Evolutionary conservation across 75 land plant genomes (phyloP), one percentile per base, ranked within the genome.

Genomic region (Isoetes taiwanensis): DNA sequence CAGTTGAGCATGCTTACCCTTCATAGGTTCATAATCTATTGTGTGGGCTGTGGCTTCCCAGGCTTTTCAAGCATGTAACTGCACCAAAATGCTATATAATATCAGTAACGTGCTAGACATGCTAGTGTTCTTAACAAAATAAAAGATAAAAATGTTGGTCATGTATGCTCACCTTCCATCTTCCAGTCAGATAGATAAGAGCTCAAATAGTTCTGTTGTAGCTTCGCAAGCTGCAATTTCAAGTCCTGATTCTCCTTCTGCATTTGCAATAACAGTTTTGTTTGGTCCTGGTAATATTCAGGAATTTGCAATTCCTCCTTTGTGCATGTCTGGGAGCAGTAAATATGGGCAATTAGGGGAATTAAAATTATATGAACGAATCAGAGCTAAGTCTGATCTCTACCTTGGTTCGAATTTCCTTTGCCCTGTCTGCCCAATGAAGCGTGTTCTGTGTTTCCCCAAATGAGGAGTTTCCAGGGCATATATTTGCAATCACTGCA

Each of bases 211-310:
- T 80, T 83, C 39, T 86, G 94, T 52, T 86, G 80, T 43, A 71
- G 67, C 20, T 71, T 65, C 21, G 79, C 83, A 41, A 86, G 30
- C 53, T 90, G 93, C 42, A 78, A 58, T 52, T 93, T 70, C 41
- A 90, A 59, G 33, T 80, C 76, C 31, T 79, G 66, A 32, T 90
- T 90, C 59, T 86, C 94, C 32, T 80, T 83, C 58, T 90, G 97
- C 69, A 86, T 53, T 72, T 86, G 84, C 8, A 73, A 73, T 42
- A 90, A 28, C 43, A 90, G 62, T 58, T 80, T 90, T 29, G 84
- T 69, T 56, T 81, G 76, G 21, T 86, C 88, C 1, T 70, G 59
- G 66, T 46, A 72, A 53, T 75, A 66, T 37, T 86, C 96, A 12
- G 96, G 81, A 52, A 64, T 62, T 58, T 67, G 1, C 73, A 71